Evolutionary conservation across 2,329 filamentous ascomycete genomes (phyloP), one percentile per base, ranked within the genome.

Genomic region (Penicillium palitans): DNA sequence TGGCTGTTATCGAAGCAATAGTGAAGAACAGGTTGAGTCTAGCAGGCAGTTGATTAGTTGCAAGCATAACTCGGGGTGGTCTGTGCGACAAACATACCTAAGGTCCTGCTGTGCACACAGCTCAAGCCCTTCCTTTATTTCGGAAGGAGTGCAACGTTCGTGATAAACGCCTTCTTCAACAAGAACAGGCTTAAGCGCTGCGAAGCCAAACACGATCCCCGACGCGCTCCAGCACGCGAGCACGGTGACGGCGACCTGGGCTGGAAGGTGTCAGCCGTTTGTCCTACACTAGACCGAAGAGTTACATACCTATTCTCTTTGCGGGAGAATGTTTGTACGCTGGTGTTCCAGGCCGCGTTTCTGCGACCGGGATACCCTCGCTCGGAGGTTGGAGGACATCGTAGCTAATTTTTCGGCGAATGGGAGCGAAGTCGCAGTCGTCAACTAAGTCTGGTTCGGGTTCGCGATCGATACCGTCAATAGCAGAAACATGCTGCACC

Each of bases 11-110:
- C 15, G 91, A 92, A 13, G 92, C 92, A 41, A 92, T 84, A 6
- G 91, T 96, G 80, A 96, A 96, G 90, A 96, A 96, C 65, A 96
- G 79, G 73, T 96, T 96, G 57, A 96, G 82, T 59, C 80, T 81
- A 52, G 15, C n/a, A 6, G 19, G 12, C n/a, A 6, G 19, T n/a
- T 15, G 45, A 53, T 68, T 53, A 66, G 59, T 48, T 17, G 27
- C 6, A 13, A 48, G 27, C 24, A 9, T 31, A 25, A 64, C 67
- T n/a, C 29, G 17, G 12, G 9, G 10, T 3, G 4, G 12, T 42
- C 15, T 31, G 13, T 17, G 25, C 25, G 5, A 25, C 21, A 35
- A 52, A 27, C 21, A 52, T 70, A 80, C 78, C 80, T 72, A 55
- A 85, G 72, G 65, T 84, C 83, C 67, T 87, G 85, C 60, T 80